Percentiles rank a stretch among this genome's conserved stretches.
phyloP scores from a whole-genome alignment of 257 asterid species.

The Capsicum pubescens region DNA sequence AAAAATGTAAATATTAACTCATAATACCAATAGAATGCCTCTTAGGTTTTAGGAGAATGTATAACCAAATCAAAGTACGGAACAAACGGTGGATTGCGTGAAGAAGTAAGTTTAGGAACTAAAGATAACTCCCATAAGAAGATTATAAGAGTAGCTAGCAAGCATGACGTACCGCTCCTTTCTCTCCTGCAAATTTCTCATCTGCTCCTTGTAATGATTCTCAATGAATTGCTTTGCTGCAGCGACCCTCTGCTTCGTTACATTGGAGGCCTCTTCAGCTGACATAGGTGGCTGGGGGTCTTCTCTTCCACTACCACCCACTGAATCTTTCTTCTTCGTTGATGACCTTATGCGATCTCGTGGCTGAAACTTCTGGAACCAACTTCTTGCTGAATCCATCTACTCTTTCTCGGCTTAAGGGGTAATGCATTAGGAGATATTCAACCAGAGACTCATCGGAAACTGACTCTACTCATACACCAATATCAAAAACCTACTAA shows the following conservation, averaged over 20 bases:
- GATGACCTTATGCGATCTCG: constrained; percentile 76
- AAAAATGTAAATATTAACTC: not conserved
- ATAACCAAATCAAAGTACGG: too few relatives aligned
- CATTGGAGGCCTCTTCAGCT: constrained; percentile 85
- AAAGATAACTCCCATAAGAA: constrained; percentile 16
- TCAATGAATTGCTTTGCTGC: constrained; percentile 98
- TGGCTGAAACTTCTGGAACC: constrained; percentile 84
- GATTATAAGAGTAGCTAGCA: constrained; percentile 1
- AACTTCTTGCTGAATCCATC: constrained; percentile 91
- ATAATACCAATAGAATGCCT: not conserved
- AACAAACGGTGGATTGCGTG: too few relatives aligned
- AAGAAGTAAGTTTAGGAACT: not conserved
- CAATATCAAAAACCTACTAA: constrained; percentile 41
- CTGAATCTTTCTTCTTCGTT: constrained; percentile 62
- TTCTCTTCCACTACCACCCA: constrained; percentile 77
- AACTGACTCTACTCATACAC: constrained; percentile 39
- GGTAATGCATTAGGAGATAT: constrained; percentile 36
- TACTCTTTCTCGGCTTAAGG: constrained; percentile 47
- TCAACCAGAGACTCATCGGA: constrained; percentile 47
- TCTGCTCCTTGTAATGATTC: constrained; percentile 96
- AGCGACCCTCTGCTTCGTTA: constrained; percentile 91
- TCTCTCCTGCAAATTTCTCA: constrained; percentile 91
- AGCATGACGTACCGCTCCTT: constrained; percentile 72
- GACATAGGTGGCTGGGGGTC: constrained; percentile 54
- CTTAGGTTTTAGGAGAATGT: not conserved